These are phyloP conservation scores for Alternaria angustiovoidea DNA, from an alignment of 2,329 filamentous ascomycete species.

Conservation along the genomic window DNA sequence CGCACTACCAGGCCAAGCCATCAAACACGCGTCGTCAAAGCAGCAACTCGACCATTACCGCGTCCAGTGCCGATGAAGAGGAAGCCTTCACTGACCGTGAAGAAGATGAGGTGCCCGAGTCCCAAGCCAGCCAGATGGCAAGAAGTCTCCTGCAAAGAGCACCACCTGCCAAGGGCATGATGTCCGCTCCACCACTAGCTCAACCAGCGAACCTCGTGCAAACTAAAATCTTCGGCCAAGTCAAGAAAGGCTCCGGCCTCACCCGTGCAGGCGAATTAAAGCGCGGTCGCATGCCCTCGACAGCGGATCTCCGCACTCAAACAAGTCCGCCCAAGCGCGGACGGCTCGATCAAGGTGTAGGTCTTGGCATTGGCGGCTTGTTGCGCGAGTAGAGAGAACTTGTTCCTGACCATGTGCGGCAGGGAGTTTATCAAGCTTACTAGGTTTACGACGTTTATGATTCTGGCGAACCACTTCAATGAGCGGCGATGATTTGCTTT, in stretches of 20 bases:
- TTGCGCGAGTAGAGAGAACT: constrained; percentile 38
- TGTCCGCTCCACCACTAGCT: constrained; percentile 37
- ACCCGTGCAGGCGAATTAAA: constrained; percentile 42
- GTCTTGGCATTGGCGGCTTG: constrained; percentile 63
- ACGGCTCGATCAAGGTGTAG: constrained; percentile 59
- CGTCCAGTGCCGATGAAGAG: constrained; percentile 53
- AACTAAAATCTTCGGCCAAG: constrained; percentile 68
- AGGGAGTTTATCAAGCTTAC: constrained; percentile 13
- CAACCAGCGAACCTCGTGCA: constrained; percentile 58
- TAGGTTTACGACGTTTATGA: constrained; percentile 23
- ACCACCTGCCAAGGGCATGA: constrained; percentile 50
- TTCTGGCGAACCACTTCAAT: constrained; percentile 1
- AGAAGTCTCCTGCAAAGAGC: constrained; percentile 74
- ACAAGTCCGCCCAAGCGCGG: constrained; percentile 59
- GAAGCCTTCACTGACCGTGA: constrained; percentile 66
- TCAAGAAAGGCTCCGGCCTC: constrained; percentile 62
- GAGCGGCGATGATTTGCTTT: constrained; percentile 1
- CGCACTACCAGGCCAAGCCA: constrained; percentile 44
- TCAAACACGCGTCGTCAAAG: constrained; percentile 66
- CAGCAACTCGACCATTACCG: constrained; percentile 66
- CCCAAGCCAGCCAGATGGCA: constrained; percentile 79
- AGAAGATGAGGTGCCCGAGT: constrained; percentile 74
- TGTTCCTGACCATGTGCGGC: constrained; percentile 24
- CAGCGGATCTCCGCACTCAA: constrained; percentile 33
- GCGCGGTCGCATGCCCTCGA: constrained; percentile 39